Percentiles rank a stretch among this genome's conserved stretches.
Conservation (phyloP, 106 monocot species). For the Dendrobium chrysotoxum region DNA sequence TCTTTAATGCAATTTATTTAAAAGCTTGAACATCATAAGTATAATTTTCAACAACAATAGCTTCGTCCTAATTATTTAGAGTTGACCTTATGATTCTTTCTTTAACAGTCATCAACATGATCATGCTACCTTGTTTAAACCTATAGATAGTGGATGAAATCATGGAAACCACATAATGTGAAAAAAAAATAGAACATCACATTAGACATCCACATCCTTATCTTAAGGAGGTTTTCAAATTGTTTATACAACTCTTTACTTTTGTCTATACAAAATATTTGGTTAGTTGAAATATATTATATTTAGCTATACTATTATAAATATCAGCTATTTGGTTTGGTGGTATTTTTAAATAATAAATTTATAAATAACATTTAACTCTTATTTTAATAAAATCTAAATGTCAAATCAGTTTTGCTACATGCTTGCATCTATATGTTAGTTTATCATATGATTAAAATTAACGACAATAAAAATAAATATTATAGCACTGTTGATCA, state of each 20-base stretch:
- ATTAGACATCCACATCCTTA: neutral
- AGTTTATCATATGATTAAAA: neutral
- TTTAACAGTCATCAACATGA: neutral
- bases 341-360: neutral
- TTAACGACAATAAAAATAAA: neutral
- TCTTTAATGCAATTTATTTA: neutral
- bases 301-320: neutral
- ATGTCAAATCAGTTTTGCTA: neutral
- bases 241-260: neutral
- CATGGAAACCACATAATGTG: neutral
- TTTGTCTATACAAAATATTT: neutral
- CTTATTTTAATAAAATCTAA: neutral
- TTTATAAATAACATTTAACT: neutral
- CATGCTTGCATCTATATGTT: neutral
- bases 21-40: neutral
- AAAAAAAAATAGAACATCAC: neutral
- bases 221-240: neutral
- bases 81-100: neutral
- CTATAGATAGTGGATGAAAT: no score
- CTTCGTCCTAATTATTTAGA: neutral
- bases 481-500: no score
- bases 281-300: neutral
- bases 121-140: neutral
- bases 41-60: neutral
- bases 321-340: neutral